A percentile compares a stretch with the other conserved stretches of the same genome.
Conservation (phyloP, 2,329 filamentous ascomycete genomes). For the Phyllosticta citrichinensis region DNA sequence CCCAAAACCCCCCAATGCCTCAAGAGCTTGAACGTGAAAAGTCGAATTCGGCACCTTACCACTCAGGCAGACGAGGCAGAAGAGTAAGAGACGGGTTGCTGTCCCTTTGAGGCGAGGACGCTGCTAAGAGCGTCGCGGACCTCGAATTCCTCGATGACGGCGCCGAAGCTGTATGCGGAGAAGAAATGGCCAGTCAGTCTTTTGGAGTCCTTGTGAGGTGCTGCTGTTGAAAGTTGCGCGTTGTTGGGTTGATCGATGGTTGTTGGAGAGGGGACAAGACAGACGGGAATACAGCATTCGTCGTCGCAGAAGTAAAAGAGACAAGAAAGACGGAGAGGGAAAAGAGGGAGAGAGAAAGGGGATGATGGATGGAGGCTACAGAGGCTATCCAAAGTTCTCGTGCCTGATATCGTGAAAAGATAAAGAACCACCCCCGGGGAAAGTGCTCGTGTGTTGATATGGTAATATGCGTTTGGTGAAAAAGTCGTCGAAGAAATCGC, state of each 20-base stretch:
- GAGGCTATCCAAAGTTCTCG: not conserved
- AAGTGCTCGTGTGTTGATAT: not conserved
- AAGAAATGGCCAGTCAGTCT: not conserved
- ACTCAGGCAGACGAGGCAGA: not conserved
- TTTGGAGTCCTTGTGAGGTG: not conserved
- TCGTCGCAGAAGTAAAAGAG: too few species aligned
- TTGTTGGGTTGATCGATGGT: not conserved
- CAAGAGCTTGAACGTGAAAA: too few species aligned
- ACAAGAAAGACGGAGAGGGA: not conserved
- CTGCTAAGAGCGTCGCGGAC: constrained; percentile 67
- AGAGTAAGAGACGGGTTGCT: not conserved
- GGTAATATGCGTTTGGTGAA: not conserved
- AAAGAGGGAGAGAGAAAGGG: not conserved
- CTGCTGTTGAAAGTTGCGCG: not conserved
- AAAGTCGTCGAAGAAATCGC: not conserved
- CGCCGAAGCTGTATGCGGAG: constrained; percentile 45
- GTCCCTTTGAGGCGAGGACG: constrained; percentile 50
- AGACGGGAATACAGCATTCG: too few species aligned
- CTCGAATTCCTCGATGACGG: constrained; percentile 63
- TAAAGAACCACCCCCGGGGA: not conserved
- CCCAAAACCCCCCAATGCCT: not conserved
- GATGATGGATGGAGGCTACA: not conserved
- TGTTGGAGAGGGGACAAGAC: too few species aligned
- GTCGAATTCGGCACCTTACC: too few species aligned
- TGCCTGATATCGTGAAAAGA: not conserved